Conservation (phyloP, 2,329 filamentous ascomycete genomes). For the Pyrenochaeta sp. region DNA sequence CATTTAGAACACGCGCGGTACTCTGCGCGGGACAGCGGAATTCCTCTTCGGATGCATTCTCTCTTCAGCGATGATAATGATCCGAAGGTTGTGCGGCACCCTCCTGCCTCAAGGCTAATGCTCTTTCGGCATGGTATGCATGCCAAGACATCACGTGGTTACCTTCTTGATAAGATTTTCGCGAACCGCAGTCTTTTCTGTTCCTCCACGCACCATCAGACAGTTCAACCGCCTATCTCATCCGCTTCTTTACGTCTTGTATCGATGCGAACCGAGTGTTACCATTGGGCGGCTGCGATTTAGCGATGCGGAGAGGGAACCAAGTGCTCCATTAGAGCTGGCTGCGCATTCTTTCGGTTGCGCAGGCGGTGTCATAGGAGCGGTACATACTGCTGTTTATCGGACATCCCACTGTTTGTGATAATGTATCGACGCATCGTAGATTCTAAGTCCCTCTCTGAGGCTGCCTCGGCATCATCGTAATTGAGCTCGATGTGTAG, state of each 20-base stretch:
- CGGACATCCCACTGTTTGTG: background rate
- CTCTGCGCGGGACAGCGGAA: background rate
- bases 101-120: background rate
- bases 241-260: slow-evolving; percentile 50
- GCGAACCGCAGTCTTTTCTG: slow-evolving; percentile 15
- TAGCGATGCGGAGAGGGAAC: slow-evolving; percentile 66
- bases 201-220: slow-evolving; percentile 49
- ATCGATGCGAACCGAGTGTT: slow-evolving; percentile 40
- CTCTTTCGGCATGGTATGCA: slow-evolving; percentile 5
- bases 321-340: slow-evolving; percentile 75
- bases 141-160: slow-evolving; percentile 9
- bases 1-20: background rate
- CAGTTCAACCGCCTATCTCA: slow-evolving; percentile 52
- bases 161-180: slow-evolving; percentile 30
- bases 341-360: slow-evolving; percentile 72
- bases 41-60: background rate
- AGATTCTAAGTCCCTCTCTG: too few species aligned
- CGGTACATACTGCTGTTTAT: slow-evolving; percentile 66
- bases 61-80: background rate
- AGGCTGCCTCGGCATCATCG: too few species aligned
- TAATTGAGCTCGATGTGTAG: too few species aligned
- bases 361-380: slow-evolving; percentile 86
- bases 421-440: background rate
- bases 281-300: slow-evolving; percentile 62
- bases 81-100: background rate